Evolutionary conservation across 73 alveolate species (phyloP).

Genomic region (Paramecium caudatum): DNA sequence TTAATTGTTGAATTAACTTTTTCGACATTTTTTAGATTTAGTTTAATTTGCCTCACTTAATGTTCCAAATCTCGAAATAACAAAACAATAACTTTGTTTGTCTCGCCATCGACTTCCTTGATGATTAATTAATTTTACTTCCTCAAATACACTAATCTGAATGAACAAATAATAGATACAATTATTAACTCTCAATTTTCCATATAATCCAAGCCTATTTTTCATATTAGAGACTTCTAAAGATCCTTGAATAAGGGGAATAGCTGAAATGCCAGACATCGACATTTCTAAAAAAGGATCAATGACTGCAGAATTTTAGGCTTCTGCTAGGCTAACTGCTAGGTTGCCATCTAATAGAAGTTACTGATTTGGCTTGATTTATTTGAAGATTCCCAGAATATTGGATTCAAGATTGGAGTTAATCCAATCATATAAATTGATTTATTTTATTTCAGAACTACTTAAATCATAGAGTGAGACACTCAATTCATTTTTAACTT

Average conservation of each 20-base stretch:
- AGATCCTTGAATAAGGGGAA: background rate
- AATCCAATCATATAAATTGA: background rate
- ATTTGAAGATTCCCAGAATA: background rate
- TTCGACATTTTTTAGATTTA: background rate
- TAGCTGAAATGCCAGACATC: constrained; percentile 1
- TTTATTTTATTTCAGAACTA: background rate
- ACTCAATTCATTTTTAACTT: background rate
- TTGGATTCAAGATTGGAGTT: background rate
- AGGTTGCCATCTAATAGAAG: background rate
- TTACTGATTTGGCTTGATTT: background rate
- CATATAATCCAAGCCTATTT: background rate
- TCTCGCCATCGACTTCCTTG: background rate
- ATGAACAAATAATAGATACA: background rate
- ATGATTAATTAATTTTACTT: background rate
- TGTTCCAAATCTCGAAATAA: background rate
- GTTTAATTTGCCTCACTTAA: background rate
- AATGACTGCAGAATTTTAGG: background rate
- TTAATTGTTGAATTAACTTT: background rate
- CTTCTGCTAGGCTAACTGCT: background rate
- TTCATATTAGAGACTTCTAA: background rate
- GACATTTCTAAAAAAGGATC: background rate
- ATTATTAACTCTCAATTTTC: background rate
- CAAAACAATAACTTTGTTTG: background rate
- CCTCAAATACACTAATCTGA: background rate
- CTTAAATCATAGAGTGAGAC: background rate